Percentiles rank a stretch among this genome's conserved stretches.
These are phyloP conservation scores for Pseudogymnoascus sp. DNA, from an alignment of 2,329 filamentous ascomycete genomes.

Conservation along the genomic window DNA sequence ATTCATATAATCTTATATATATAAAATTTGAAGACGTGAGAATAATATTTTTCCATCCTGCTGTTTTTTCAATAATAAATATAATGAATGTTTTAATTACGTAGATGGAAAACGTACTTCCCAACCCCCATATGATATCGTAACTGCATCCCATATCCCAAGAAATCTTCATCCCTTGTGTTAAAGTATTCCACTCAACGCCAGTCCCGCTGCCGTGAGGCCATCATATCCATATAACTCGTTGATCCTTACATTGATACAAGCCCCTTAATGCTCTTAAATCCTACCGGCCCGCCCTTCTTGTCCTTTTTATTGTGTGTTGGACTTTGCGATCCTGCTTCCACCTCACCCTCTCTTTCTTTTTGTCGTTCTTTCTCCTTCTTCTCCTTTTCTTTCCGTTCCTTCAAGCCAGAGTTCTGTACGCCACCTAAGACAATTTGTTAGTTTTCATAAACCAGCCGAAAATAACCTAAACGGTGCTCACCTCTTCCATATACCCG, in stretches of 20 bases:
- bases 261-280: constrained; percentile 35
- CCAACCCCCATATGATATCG: neutral
- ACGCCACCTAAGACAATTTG: constrained; percentile 36
- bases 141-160: neutral
- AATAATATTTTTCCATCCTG: no score
- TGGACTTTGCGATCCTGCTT: constrained; percentile 17
- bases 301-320: constrained; percentile 40
- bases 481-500: constrained; percentile 49
- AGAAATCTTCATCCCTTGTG: neutral
- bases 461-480: constrained; percentile 21
- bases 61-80: neutral
- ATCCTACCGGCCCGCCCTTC: constrained; percentile 30
- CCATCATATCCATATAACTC: neutral
- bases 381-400: constrained; percentile 19
- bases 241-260: constrained; percentile 9
- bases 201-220: neutral
- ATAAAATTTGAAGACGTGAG: neutral
- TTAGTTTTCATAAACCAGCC: constrained; percentile 37
- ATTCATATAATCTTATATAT: neutral
- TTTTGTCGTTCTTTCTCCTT: constrained; percentile 15
- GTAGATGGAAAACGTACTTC: neutral
- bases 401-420: constrained; percentile 32
- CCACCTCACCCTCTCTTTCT: constrained; percentile 13
- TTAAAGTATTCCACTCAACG: neutral
- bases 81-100: neutral